Base-by-base conservation (phyloP, 108 stramenopile genomes). In the Mayamaea pseudoterrestris region DNA sequence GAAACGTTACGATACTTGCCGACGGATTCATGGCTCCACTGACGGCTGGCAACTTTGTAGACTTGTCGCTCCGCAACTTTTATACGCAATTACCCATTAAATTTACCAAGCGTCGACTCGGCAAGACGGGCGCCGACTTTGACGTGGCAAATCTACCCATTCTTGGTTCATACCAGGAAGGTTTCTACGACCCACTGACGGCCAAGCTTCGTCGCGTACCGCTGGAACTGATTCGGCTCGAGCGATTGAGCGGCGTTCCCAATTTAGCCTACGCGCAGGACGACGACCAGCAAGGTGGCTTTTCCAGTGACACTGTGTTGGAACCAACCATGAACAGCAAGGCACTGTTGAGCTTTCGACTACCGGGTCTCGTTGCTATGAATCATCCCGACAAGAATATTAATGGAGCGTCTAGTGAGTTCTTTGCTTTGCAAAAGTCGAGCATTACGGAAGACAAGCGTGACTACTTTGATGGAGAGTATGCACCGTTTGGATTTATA, bases 11-110 rank as follows among this genome's bases (percentile, higher is more conserved):
- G 16, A 84, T 90, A 39, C 50, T 84, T 3, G 87, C 87, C 1
- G 87, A 90, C 54, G 87, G 87, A 23, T 90, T 73, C 45, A 68
- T 66, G 22, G 87, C 87, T 23, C 87, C 87, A 11, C 81, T 90
- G 16, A 80, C 87, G 1, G 82, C 82, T 3, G 87, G 53, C n/a
- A 65, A 65, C 29, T 80, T 77, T 60, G 78, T 90, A 5, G 87
- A 90, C 36, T 59, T 90, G 50, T 73, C 71, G 35, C 32, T 76
- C 12, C 65, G 87, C 8, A 74, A 80, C 31, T 90, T 82, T 59
- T 90, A 90, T 51, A 82, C 74, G 18, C 82, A 82, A 25, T 64
- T 90, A 34, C 73, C 71, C 22, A 60, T 90, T 44, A 82, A 79
- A 53, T 59, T 51, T 1, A 55, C 72, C 37, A 53, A 56, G 30